These are phyloP conservation scores for Pseudogymnoascus sp. DNA, from an alignment of 2,329 filamentous ascomycete genomes.

Conservation along the genomic window DNA sequence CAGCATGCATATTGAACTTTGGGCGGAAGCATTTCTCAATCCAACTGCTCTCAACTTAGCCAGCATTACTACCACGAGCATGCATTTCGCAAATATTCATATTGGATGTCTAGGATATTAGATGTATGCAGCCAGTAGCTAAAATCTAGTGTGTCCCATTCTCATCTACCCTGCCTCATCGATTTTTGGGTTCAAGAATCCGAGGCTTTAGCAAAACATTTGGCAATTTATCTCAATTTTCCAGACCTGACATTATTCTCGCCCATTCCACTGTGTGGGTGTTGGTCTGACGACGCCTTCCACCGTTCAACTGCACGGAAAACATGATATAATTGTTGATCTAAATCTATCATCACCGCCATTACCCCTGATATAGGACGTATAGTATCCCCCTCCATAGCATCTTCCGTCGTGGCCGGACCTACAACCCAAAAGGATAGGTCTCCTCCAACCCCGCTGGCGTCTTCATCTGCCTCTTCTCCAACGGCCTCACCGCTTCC, in stretches of 20 bases:
- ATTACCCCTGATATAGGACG: not conserved
- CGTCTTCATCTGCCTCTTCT: conserved; percentile 5
- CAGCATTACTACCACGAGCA: not conserved
- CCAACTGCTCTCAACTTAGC: too few relatives aligned
- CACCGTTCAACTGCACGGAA: too few relatives aligned
- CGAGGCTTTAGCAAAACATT: too few relatives aligned
- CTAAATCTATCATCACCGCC: too few relatives aligned
- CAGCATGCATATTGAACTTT: too few relatives aligned
- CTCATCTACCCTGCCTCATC: conserved; percentile 22
- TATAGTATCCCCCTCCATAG: not conserved
- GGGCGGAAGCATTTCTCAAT: too few relatives aligned
- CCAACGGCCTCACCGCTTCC: not conserved
- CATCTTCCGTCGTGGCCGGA: not conserved
- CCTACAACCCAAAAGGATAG: conserved; percentile 8
- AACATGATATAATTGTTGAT: too few relatives aligned
- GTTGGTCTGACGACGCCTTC: too few relatives aligned
- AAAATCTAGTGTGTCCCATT: conserved; percentile 25
- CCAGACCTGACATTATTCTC: too few relatives aligned
- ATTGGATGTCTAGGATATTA: conserved; percentile 22
- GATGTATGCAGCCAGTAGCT: conserved; percentile 23
- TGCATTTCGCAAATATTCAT: conserved; percentile 25
- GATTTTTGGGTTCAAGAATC: too few relatives aligned
- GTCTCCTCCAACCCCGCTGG: conserved; percentile 8
- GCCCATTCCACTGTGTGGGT: too few relatives aligned
- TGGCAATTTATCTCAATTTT: too few relatives aligned